Conservation (phyloP, 192 early-diverging fungal species). For the Entomortierella lignicola region DNA sequence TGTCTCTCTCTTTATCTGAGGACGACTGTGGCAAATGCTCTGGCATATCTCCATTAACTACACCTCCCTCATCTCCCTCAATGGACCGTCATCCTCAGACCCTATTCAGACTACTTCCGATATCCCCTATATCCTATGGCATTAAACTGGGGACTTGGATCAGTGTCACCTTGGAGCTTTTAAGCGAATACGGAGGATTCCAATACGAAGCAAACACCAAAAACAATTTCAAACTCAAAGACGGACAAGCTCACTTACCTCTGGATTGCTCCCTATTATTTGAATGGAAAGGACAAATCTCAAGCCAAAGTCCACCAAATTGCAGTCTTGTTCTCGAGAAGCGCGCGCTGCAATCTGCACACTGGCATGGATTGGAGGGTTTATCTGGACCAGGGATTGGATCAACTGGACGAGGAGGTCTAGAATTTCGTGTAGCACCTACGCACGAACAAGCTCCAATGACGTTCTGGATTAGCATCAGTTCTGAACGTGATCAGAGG, state of each 20-base stretch:
- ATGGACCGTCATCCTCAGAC: slow-evolving; percentile 4
- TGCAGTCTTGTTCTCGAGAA: slow-evolving; percentile 8
- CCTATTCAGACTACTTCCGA: slow-evolving; percentile 11
- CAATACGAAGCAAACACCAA: background rate
- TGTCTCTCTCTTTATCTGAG: background rate
- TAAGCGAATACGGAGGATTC: slow-evolving; percentile 16
- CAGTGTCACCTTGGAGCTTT: slow-evolving; percentile 9
- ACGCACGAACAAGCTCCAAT: background rate
- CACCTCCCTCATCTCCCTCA: slow-evolving; percentile 15
- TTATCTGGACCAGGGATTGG: slow-evolving; percentile 18
- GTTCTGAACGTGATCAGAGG: background rate
- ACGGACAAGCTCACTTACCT: slow-evolving; percentile 10
- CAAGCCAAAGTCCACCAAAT: background rate
- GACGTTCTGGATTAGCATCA: slow-evolving; percentile 22
- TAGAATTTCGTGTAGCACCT: slow-evolving; percentile 17
- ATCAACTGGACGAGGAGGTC: slow-evolving; percentile 21
- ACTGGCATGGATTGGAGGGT: slow-evolving; percentile 15
- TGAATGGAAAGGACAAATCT: slow-evolving; percentile 9
- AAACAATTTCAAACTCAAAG: background rate
- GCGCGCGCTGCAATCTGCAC: slow-evolving; percentile 23
- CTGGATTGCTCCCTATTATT: slow-evolving; percentile 17
- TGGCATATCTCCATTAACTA: background rate
- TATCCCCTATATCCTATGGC: background rate
- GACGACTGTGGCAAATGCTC: slow-evolving; percentile 4
- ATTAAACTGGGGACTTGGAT: slow-evolving; percentile 11